Evolutionary conservation across 73 alveolate species (phyloP), one percentile per base, ranked within the genome.

Genomic region (Paramecium biaurelia): DNA sequence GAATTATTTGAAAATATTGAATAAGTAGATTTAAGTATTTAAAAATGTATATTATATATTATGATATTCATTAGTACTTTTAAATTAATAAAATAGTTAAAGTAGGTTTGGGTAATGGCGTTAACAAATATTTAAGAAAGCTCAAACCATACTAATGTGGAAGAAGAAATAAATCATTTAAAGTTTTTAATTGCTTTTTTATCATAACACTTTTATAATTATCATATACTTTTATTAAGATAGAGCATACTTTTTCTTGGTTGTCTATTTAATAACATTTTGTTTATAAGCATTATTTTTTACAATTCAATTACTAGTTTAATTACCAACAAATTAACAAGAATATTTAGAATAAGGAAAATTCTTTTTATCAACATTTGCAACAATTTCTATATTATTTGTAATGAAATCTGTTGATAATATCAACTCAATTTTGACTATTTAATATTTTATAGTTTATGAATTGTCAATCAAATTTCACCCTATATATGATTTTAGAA

Each of bases 101-200:
- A 72, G 58, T 35, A 72, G 14, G n/a, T 72, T 72, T 72, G 86
- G 86, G 2, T 21, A 12, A 35, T 72, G 86, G 86, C 20, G 45
- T 15, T 72, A 32, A 72, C 5, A 32, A 72, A 72, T 38, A 15
- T 72, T 72, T 38, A 72, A 72, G 15, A 72, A 72, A 20, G 86
- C 86, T 34, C 12, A 72, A 72, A 35, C 86, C 5, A 72, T 72
- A 72, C 11, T 72, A 15, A 72, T 28, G 45, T 72, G 86, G 86
- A 72, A 32, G 10, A 30, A 72, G 45, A 72, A 72, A 34, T 72
- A 32, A 35, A 35, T 14, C 2, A 35, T 72, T 72, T 10, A 72
- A 72, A 30, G 84, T 32, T 63, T 63, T 12, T 63, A 63, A 63
- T 32, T 63, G 28, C 84, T 63, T 63, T 63, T 63, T 24, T 63